phyloP scores from a whole-genome alignment of 495 filamentous ascomycete genomes.

The Penicillium psychrofluorescens region DNA sequence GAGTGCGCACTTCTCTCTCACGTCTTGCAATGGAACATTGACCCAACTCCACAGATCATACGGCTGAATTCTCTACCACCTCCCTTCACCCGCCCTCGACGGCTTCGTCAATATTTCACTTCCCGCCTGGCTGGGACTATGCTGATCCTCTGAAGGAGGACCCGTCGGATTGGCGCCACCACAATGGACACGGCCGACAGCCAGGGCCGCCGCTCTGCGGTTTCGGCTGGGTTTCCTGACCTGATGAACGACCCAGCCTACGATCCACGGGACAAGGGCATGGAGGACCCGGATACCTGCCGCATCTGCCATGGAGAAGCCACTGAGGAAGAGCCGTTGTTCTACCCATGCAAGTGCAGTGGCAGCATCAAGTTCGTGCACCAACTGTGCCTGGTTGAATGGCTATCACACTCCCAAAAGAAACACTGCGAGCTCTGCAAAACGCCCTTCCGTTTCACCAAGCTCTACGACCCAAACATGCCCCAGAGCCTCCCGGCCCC shows the following conservation, averaged over 20 bases:
- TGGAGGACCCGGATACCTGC: conserved; percentile 67
- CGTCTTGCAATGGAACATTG: too few relatives aligned
- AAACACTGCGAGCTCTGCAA: conserved; percentile 99
- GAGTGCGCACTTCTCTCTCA: too few relatives aligned
- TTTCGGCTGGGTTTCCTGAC: conserved; percentile 37
- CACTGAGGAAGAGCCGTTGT: conserved; percentile 77
- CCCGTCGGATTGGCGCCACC: conserved; percentile 14
- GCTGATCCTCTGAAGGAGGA: conserved; percentile 18
- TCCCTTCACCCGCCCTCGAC: background rate
- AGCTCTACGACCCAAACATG: conserved; percentile 92
- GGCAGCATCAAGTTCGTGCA: conserved; percentile 98
- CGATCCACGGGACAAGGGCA: conserved; percentile 31
- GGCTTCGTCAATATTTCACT: background rate
- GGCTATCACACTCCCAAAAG: conserved; percentile 95
- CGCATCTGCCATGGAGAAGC: conserved; percentile 92
- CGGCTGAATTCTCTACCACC: too few relatives aligned
- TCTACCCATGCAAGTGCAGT: conserved; percentile 97
- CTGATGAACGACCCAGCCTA: conserved; percentile 62
- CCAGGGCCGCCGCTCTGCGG: conserved; percentile 10
- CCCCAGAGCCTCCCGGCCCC: conserved; percentile 69
- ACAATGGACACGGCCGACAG: conserved; percentile 22
- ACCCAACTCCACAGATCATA: too few relatives aligned
- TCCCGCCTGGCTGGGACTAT: conserved; percentile 3
- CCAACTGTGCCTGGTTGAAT: conserved; percentile 96
- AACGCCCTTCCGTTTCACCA: conserved; percentile 94